Base-by-base conservation (phyloP, 768 basidiomycete species). In the Naganishia vishniacii region DNA sequence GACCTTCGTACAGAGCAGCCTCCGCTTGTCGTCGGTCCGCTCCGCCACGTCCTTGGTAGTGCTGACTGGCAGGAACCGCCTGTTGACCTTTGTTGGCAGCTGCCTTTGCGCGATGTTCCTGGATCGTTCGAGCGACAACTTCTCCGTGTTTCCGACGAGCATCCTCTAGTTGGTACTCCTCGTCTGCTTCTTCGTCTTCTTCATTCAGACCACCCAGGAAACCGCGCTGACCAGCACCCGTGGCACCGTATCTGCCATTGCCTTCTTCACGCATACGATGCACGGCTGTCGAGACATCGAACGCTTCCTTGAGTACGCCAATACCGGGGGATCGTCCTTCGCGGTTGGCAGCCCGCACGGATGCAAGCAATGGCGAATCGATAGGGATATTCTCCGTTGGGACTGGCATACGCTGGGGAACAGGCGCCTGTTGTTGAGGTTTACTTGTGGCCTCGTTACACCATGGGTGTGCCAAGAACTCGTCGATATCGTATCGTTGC, bases 251-350 rank as follows among this genome's bases (percentile, higher is more conserved):
- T 56, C 90, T 81, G 61, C 89, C 83, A 0, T 88, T 89, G 15
- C 92, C 94, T 78, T 99, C 95, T 77, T 99, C 95, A 75, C 97
- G 94, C 94, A 98, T 98, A 18, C 94, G 86, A 77, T 99, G 95
- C 0, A 99, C 95, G 3, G 95, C 94, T 77, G 97, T 97, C 1
- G 95, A 94, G 73, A 99, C 87, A 76, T 99, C 95, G 78, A 99
- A 98, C 3, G 95, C 93, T 75, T 98, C 95, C 73, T 95, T 98
- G 76, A 99, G 85, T 0, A 88, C 86, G 0, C 91, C 88, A 28
- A 98, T 74, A 25, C 95, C 93, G 2, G 95, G 95, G 56, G 94
- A 97, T 44, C 90, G 86, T 6, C 86, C 88, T 67, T 89, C 88
- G 29, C 81, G 82, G 65, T 78, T 78, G 13, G 87, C 86, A 64